Percentiles rank a stretch among this genome's conserved stretches.
phyloP scores from a whole-genome alignment of 305 asterid genomes.

The Fraxinus dipetala region DNA sequence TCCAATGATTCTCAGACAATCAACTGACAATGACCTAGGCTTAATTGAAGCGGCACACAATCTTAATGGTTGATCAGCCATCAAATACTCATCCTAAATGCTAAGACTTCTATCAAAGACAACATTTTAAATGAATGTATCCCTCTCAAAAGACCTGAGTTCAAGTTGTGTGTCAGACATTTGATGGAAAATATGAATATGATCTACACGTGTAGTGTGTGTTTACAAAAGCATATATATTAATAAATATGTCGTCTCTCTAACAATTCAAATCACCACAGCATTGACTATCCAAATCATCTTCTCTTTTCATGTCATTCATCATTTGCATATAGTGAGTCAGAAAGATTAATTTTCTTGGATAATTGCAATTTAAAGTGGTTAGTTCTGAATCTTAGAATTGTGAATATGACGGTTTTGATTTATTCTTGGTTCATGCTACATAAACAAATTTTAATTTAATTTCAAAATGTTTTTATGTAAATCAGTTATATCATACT shows the following conservation, averaged over 20 bases:
- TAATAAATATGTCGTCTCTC: neutral
- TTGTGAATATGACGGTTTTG: no score
- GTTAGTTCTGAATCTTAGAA: no score
- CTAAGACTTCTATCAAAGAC: no score
- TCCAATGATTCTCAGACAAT: neutral
- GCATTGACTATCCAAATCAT: conserved; percentile 18
- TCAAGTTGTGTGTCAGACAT: neutral
- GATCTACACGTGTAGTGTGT: no score
- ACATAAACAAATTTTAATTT: no score
- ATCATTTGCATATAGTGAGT: neutral
- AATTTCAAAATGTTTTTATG: no score
- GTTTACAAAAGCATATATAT: no score
- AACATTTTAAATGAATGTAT: no score
- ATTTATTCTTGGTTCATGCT: no score
- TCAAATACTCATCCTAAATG: neutral
- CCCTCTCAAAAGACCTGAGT: neutral
- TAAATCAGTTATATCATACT: no score
- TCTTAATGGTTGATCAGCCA: neutral
- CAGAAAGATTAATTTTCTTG: neutral
- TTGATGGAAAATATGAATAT: neutral
- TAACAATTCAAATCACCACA: conserved; percentile 12
- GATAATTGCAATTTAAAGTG: no score
- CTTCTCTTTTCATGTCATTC: conserved; percentile 18
- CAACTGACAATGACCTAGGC: neutral
- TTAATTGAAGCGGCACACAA: neutral